Evolutionary conservation across 2,329 filamentous ascomycete genomes (phyloP).

Genomic region (Aspergillus calidoustus): DNA sequence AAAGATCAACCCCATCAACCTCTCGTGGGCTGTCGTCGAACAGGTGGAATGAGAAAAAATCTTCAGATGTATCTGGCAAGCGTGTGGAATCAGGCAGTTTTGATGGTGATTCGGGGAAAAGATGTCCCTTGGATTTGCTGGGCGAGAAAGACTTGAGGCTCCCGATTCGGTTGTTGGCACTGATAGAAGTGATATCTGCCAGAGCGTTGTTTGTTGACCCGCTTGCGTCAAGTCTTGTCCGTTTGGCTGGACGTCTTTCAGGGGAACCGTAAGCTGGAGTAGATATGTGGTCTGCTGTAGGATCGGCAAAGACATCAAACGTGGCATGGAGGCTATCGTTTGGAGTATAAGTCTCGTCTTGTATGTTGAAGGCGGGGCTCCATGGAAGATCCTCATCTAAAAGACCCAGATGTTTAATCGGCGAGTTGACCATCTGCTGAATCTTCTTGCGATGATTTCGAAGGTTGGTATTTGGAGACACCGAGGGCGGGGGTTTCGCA

Average conservation of each 20-base stretch:
- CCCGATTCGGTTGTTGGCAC: constrained; percentile 39
- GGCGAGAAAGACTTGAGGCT: constrained; percentile 41
- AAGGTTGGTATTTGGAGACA: constrained; percentile 91
- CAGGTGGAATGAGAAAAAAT: constrained; percentile 54
- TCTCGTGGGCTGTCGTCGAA: constrained; percentile 51
- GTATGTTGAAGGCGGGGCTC: constrained; percentile 57
- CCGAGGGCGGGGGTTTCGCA: constrained; percentile 69
- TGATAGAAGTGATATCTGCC: constrained; percentile 47
- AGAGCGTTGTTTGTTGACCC: constrained; percentile 57
- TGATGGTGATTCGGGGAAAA: constrained; percentile 47
- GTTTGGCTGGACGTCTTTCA: constrained; percentile 58
- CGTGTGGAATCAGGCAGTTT: constrained; percentile 40
- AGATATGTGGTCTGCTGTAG: constrained; percentile 43
- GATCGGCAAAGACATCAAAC: constrained; percentile 62
- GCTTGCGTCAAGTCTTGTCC: constrained; percentile 55
- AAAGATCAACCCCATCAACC: constrained; percentile 51
- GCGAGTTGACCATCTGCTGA: constrained; percentile 78
- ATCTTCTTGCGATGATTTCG: constrained; percentile 86
- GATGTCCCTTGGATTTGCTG: constrained; percentile 36
- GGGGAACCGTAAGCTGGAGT: constrained; percentile 56
- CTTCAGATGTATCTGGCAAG: constrained; percentile 43
- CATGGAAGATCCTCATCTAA: constrained; percentile 48
- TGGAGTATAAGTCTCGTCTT: constrained; percentile 48
- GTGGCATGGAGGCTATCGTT: constrained; percentile 50
- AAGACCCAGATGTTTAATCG: constrained; percentile 56